Percentiles rank a stretch among this genome's conserved stretches.
These are phyloP conservation scores for Diplodia seriata DNA, from an alignment of 2,329 filamentous ascomycete species.

Conservation along the genomic window DNA sequence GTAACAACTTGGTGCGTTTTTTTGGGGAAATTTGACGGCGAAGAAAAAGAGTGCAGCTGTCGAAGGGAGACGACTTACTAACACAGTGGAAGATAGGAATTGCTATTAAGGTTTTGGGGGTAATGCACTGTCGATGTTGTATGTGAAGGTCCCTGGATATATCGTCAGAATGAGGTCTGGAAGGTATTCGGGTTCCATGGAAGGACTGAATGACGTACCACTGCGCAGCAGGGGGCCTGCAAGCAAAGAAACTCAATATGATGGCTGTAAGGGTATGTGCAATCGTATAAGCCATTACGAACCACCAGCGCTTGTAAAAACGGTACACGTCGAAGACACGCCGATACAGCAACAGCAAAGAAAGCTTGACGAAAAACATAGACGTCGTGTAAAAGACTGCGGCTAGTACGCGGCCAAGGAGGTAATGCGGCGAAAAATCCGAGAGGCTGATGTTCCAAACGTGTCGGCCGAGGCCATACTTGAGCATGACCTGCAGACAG, in stretches of 20 bases:
- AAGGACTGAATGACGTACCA: neutral
- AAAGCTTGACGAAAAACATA: constrained; percentile 34
- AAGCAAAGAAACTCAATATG: constrained; percentile 7
- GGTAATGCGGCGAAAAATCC: constrained; percentile 2
- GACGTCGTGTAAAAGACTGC: constrained; percentile 30
- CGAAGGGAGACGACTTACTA: constrained; percentile 3
- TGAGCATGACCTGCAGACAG: neutral
- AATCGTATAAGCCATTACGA: constrained; percentile 16
- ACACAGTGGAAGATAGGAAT: constrained; percentile 23
- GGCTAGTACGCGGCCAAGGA: constrained; percentile 12
- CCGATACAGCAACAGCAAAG: constrained; percentile 32
- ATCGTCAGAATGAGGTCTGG: neutral
- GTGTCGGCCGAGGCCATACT: constrained; percentile 12
- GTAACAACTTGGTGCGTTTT: neutral
- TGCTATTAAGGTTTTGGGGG: constrained; percentile 1
- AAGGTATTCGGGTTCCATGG: neutral
- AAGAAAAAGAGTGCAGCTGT: neutral
- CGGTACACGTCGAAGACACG: constrained; percentile 29
- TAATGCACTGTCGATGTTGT: constrained; percentile 9
- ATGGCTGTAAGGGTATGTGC: neutral
- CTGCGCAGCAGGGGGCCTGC: constrained; percentile 11
- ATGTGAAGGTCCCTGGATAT: constrained; percentile 13
- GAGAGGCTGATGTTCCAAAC: constrained; percentile 24
- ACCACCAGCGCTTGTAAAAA: constrained; percentile 25
- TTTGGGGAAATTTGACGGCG: neutral